Evolutionary conservation across 2,329 filamentous ascomycete genomes (phyloP).

Genomic region (Diaporthe sp.): DNA sequence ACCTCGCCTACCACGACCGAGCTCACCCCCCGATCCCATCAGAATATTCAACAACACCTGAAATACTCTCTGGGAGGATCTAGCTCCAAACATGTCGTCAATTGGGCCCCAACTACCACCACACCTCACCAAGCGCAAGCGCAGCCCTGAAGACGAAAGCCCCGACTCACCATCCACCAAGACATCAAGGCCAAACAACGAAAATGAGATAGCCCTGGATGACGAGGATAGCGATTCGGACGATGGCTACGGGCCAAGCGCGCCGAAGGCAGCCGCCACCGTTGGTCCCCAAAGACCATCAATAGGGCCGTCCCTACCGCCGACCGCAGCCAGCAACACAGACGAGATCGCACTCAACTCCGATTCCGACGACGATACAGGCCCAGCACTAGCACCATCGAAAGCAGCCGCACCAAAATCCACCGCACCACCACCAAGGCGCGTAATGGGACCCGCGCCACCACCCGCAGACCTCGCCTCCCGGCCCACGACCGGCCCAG

Average conservation of each 20-base stretch:
- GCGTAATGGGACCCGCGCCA: conserved; percentile 57
- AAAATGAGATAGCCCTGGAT: conserved; percentile 60
- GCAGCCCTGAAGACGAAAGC: conserved; percentile 57
- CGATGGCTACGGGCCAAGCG: conserved; percentile 57
- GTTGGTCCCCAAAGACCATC: conserved; percentile 38
- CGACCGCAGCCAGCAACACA: conserved; percentile 43
- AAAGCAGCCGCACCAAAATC: neutral
- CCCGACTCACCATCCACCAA: conserved; percentile 60
- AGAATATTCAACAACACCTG: neutral
- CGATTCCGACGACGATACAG: conserved; percentile 50
- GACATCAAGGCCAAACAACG: conserved; percentile 60
- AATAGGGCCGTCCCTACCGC: conserved; percentile 45
- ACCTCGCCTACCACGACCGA: neutral
- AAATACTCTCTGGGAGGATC: conserved; percentile 16
- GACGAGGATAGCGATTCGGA: conserved; percentile 53
- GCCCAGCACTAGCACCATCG: conserved; percentile 42
- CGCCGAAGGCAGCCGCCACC: conserved; percentile 40
- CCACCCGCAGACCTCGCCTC: conserved; percentile 57
- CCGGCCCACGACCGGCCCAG: conserved; percentile 47
- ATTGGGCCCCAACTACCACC: conserved; percentile 79
- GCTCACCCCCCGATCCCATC: neutral
- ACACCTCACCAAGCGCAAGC: conserved; percentile 74
- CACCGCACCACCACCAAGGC: conserved; percentile 37
- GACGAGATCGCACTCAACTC: conserved; percentile 54
- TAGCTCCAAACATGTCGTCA: conserved; percentile 67